These are phyloP conservation scores for Xylaria sp. DNA, from an alignment of 2,329 filamentous ascomycete species.

Conservation along the genomic window DNA sequence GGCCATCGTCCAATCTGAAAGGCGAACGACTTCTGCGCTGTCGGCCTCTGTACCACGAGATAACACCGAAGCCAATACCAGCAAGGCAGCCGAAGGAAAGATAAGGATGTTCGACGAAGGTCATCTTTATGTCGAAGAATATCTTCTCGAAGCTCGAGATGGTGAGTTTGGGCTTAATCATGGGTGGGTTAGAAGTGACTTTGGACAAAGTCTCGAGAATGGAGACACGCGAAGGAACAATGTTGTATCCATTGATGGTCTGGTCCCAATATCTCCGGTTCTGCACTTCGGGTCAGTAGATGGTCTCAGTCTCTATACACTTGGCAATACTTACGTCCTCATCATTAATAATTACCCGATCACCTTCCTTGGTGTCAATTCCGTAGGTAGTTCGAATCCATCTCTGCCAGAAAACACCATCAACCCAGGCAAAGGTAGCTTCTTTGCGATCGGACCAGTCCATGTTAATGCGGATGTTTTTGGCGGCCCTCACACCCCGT, in stretches of 20 bases:
- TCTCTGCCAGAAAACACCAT: constrained; percentile 93
- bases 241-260: constrained; percentile 82
- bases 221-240: constrained; percentile 81
- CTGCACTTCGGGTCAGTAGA: constrained; percentile 45
- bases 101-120: constrained; percentile 55
- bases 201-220: constrained; percentile 82
- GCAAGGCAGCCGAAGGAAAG: constrained; percentile 53
- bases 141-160: constrained; percentile 65
- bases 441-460: constrained; percentile 81
- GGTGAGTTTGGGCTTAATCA: constrained; percentile 73
- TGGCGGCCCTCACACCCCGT: constrained; percentile 77
- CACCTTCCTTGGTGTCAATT: constrained; percentile 79
- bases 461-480: constrained; percentile 88
- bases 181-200: constrained; percentile 61
- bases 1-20: constrained; percentile 57
- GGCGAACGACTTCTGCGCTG: constrained; percentile 51
- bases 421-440: constrained; percentile 94
- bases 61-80: constrained; percentile 48
- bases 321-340: constrained; percentile 68
- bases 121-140: constrained; percentile 59
- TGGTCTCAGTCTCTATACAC: not conserved
- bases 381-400: constrained; percentile 96
- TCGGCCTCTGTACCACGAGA: constrained; percentile 51
- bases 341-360: constrained; percentile 93
- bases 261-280: constrained; percentile 93